Conservation (phyloP, 768 basidiomycete genomes). For the Suillus ampliporus region DNA sequence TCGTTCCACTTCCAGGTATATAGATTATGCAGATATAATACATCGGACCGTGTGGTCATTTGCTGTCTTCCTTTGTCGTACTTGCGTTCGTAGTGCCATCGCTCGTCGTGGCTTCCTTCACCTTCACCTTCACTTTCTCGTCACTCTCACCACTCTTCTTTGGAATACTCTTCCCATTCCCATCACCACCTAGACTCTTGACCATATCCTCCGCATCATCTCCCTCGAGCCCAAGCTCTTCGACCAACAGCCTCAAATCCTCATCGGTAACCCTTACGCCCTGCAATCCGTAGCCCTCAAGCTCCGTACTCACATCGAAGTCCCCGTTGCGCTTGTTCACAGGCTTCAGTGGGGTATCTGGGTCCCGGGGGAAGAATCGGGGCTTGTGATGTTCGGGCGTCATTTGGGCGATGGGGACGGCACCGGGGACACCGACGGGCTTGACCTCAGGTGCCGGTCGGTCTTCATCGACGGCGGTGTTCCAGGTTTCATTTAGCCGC, state of each 20-base stretch:
- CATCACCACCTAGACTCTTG: conserved; percentile 56
- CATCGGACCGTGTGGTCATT: not conserved
- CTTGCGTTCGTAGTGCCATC: conserved; percentile 6
- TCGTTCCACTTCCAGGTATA: conserved; percentile 10
- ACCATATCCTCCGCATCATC: conserved; percentile 81
- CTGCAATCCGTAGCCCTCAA: conserved; percentile 74
- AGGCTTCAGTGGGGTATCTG: conserved; percentile 54
- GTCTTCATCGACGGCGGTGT: conserved; percentile 62
- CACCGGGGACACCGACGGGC: conserved; percentile 84
- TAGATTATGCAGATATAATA: conserved; percentile 13
- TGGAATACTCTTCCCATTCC: conserved; percentile 17
- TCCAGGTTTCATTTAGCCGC: conserved; percentile 73
- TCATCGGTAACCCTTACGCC: conserved; percentile 80
- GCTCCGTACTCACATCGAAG: conserved; percentile 70
- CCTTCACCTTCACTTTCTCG: conserved; percentile 15
- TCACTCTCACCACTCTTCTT: conserved; percentile 19
- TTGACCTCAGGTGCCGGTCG: conserved; percentile 57
- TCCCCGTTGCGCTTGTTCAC: conserved; percentile 61
- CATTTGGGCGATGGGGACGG: conserved; percentile 76
- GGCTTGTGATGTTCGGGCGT: conserved; percentile 74
- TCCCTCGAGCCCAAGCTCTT: conserved; percentile 75
- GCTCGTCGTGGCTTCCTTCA: conserved; percentile 7
- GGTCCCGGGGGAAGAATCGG: conserved; percentile 53
- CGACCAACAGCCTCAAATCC: conserved; percentile 71
- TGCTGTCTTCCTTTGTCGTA: conserved; percentile 8